Evolutionary conservation across 2,329 filamentous ascomycete species (phyloP).

Genomic region (Colletotrichum siamense): DNA sequence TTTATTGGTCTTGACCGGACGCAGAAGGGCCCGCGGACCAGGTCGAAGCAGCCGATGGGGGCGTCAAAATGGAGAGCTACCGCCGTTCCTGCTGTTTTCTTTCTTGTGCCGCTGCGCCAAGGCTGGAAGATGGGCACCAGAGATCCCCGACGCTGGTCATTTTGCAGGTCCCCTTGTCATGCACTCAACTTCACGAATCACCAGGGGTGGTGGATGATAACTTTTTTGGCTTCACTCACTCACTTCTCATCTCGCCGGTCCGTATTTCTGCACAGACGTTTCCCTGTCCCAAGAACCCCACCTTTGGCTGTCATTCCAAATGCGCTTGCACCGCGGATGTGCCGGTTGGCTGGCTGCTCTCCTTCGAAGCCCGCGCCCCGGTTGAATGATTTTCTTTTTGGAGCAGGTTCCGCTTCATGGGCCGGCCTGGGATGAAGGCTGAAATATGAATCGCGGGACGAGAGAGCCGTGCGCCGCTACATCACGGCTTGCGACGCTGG

Average conservation of each 20-base stretch:
- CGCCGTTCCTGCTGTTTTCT: neutral
- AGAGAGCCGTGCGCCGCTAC: constrained; percentile 5
- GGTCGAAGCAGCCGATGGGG: neutral
- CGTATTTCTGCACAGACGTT: constrained; percentile 3
- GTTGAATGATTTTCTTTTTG: neutral
- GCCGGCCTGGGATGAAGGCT: neutral
- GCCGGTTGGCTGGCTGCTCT: constrained; percentile 12
- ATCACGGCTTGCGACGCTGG: constrained; percentile 3
- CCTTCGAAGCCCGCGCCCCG: neutral
- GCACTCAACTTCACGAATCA: neutral
- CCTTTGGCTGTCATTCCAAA: constrained; percentile 19
- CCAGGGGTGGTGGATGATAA: neutral
- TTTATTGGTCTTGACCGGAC: neutral
- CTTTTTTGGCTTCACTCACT: neutral
- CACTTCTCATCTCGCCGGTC: neutral
- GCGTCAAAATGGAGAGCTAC: neutral
- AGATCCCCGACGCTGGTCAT: neutral
- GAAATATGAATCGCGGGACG: constrained; percentile 14
- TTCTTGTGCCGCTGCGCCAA: neutral
- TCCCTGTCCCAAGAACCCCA: neutral
- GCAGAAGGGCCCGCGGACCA: neutral
- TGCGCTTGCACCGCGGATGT: constrained; percentile 19
- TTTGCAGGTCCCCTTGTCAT: neutral
- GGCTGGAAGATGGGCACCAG: neutral
- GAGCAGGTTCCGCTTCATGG: neutral